Percentiles rank a stretch among this genome's conserved stretches.
phyloP scores from a whole-genome alignment of 495 filamentous ascomycete species.

The Aspergillus mulundensis region DNA sequence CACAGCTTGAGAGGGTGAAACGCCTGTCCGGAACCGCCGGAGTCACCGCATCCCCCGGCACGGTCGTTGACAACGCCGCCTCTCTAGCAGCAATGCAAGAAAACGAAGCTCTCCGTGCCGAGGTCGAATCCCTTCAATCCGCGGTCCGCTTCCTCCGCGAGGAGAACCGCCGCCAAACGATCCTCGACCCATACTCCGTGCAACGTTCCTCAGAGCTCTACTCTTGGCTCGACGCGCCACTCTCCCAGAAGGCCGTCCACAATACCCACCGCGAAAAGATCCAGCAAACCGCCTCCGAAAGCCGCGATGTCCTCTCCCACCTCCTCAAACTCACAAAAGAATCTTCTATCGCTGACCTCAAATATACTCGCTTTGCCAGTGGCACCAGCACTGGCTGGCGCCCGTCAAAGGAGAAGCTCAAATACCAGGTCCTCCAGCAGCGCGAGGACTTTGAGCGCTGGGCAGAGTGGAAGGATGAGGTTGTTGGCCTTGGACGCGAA shows the following conservation, averaged over 20 bases:
- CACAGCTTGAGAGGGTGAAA: conserved; percentile 58
- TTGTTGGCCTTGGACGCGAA: conserved; percentile 44
- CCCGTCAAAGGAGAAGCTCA: conserved; percentile 52
- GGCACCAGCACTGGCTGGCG: conserved; percentile 57
- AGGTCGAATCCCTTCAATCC: conserved; percentile 67
- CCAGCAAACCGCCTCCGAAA: conserved; percentile 60
- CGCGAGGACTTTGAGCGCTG: conserved; percentile 59
- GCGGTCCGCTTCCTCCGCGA: conserved; percentile 76
- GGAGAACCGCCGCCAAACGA: conserved; percentile 64
- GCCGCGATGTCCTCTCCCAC: conserved; percentile 64
- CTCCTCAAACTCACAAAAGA: conserved; percentile 63
- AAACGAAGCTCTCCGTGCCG: conserved; percentile 65
- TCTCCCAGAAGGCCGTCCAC: conserved; percentile 39
- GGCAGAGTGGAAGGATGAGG: conserved; percentile 56
- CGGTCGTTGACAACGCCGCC: conserved; percentile 40
- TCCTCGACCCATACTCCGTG: conserved; percentile 56
- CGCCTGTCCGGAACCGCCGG: conserved; percentile 49
- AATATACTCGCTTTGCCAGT: conserved; percentile 47
- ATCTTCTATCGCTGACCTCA: conserved; percentile 55
- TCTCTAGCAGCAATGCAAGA: conserved; percentile 62
- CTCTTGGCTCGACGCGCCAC: conserved; percentile 62
- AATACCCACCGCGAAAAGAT: conserved; percentile 52
- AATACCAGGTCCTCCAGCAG: conserved; percentile 56
- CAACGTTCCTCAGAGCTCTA: conserved; percentile 49
- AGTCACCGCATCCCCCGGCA: conserved; percentile 38